These are phyloP conservation scores for Lathyrus aphaca DNA, from an alignment of 306 rosid species.

Conservation along the genomic window DNA sequence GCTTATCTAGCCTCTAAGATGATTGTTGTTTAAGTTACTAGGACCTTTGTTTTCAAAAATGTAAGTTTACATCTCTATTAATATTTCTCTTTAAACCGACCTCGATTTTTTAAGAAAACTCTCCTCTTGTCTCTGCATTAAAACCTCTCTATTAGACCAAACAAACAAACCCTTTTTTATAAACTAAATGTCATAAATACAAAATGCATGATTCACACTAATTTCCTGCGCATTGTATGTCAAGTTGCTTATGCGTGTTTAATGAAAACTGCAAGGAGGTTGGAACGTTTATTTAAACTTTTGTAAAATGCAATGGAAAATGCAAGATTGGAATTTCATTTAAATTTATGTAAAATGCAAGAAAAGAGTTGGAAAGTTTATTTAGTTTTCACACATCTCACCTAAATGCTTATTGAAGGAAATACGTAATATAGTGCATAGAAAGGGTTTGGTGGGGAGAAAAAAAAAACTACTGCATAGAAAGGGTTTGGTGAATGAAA, in stretches of 20 bases:
- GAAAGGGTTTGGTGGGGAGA: background rate
- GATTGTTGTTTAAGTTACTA: too few species aligned
- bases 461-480: too few species aligned
- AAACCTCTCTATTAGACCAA: background rate
- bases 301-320: background rate
- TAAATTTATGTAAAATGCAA: background rate
- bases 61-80: too few species aligned
- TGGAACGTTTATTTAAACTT: background rate
- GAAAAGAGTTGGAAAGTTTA: background rate
- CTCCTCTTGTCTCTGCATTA: too few species aligned
- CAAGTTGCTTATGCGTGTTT: background rate
- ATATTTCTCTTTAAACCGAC: too few species aligned
- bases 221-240: background rate
- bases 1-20: too few species aligned
- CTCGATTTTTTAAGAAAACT: too few species aligned
- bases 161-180: background rate
- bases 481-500: too few species aligned
- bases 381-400: background rate
- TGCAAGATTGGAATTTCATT: background rate
- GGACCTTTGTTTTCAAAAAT: too few species aligned
- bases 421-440: background rate
- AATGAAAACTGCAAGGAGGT: background rate
- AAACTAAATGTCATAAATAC: background rate
- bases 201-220: slow-evolving; percentile 4
- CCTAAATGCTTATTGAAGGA: background rate